Conservation (phyloP, 2,329 filamentous ascomycete genomes). For the Cyphellophora attinorum region DNA sequence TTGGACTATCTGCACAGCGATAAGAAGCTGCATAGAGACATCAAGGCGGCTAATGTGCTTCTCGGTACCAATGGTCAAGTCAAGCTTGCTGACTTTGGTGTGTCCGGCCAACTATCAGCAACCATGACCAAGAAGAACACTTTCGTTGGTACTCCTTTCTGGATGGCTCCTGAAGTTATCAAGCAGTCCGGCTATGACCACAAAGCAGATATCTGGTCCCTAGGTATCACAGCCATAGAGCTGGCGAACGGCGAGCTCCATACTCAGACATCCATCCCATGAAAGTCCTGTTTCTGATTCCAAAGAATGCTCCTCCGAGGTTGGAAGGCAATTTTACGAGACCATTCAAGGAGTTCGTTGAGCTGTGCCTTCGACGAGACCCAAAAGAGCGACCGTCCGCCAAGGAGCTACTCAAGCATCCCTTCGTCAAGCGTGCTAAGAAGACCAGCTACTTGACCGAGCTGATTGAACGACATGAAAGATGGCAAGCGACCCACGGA, state of each 20-base stretch:
- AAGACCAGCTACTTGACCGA: slow-evolving; percentile 96
- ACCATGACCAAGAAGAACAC: slow-evolving; percentile 99
- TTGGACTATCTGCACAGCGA: slow-evolving; percentile 89
- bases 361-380: slow-evolving; percentile 77
- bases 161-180: slow-evolving; percentile 99
- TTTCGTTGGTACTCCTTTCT: slow-evolving; percentile 95
- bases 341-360: slow-evolving; percentile 74
- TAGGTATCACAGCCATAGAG: slow-evolving; percentile 89
- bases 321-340: slow-evolving; percentile 75
- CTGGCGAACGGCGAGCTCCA: slow-evolving; percentile 81
- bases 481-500: slow-evolving; percentile 77
- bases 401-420: slow-evolving; percentile 76
- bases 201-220: slow-evolving; percentile 95
- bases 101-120: slow-evolving; percentile 88
- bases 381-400: slow-evolving; percentile 81
- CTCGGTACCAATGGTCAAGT: slow-evolving; percentile 87
- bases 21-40: slow-evolving; percentile 91
- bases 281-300: slow-evolving; percentile 95
- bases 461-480: slow-evolving; percentile 79
- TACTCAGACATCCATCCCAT: slow-evolving; percentile 97
- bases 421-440: slow-evolving; percentile 84
- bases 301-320: slow-evolving; percentile 80
- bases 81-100: slow-evolving; percentile 93
- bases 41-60: slow-evolving; percentile 94
- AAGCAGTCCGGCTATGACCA: slow-evolving; percentile 97